Base-by-base conservation (phyloP, 371 early-diverging fungal species). In the Actinomortierella ambigua region DNA sequence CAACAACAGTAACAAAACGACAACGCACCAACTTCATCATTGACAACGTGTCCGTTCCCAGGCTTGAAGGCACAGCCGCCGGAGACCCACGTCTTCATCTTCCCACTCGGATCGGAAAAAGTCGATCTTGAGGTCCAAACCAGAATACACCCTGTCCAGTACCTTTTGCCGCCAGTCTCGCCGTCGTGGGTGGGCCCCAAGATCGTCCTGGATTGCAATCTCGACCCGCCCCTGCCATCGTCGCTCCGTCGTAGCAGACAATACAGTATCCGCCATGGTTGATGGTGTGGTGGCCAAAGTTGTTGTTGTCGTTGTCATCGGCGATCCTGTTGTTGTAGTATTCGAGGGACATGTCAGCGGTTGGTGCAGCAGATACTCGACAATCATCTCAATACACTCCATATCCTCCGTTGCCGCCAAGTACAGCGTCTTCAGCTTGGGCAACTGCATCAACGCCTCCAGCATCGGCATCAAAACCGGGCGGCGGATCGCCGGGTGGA, bases 71-170 rank as follows among this genome's bases (percentile, higher is more conserved):
- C 67, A 66, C 3, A 66, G 34, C 22, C 51, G 29, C 40, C 56
- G 60, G 14, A 66, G 23, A 3, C 67, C 67, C 11, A 61, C 57
- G 52, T 61, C 67, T 6, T 66, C 67, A 48, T 66, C 67, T 61
- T 66, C 67, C 67, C 67, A 56, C 40, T 66, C 61, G 2, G 61
- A 17, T 2, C 53, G 43, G 47, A 66, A 57, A 7, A 57, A n/a
- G 11, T 52, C 56, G 46, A 60, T 50, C 3, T 14, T 28, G n/a
- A 66, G 56, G 6, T 48, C 48, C 2, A 65, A 52, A 27, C 18
- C 18, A 14, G 46, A 43, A 11, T 14, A 48, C 17, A 65, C 65
- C 24, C 24, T 49, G 0, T 65, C 65, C 39, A 23, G 34, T 17
- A 56, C 66, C 41, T 34, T 46, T 1, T n/a, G 41, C 15, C 56